Base-by-base conservation (phyloP, 2,329 filamentous ascomycete species). In the Beauveria sp. region DNA sequence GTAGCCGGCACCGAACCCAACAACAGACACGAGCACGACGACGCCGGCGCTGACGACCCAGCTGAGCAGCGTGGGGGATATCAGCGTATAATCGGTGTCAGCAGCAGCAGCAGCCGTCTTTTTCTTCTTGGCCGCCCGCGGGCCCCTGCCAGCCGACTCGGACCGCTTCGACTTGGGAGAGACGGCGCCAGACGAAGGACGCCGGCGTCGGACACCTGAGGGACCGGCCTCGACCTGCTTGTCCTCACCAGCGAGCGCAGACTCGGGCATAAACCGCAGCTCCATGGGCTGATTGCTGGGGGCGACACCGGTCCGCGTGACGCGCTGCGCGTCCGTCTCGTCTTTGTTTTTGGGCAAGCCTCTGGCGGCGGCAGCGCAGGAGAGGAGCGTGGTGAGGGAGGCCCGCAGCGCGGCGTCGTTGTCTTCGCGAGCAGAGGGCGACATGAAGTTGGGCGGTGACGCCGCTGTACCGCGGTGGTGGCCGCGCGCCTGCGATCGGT, bases 391-490 rank as follows among this genome's bases (percentile, higher is more conserved):
- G 1, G 92, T 96, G n/a, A 99, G 81, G 54, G 91, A 96, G 22
- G 95, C 92, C 40, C 95, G 88, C 12, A 99, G 81, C 2, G 92
- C 95, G 34, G 92, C 95, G 69, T 99, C 95, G 68, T 98, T 93
- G 68, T 98, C 92, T 53, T 90, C 88, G 67, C 91, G 90, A 68
- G 90, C 86, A 3, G 85, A 84, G 1, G 90, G 88, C 0, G 88
- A 88, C 71, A 91, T 84, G 72, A 89, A 85, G 72, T 87, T 89
- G 65, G 81, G 75, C 18, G 81, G 75, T 16, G 34, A 38, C 5
- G 34, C 34, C 5, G 34, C 34, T 38, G 34, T 38, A 38, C 34
- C 58, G 78, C 70, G 49, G 71, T 74, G 46, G 65, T 79, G 75
- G 45, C 76, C 69, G 50, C 80, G 75, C 10, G 77, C 75, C 64